phyloP scores from a whole-genome alignment of 2,329 filamentous ascomycete genomes.

The Hypoxylon sp. region DNA sequence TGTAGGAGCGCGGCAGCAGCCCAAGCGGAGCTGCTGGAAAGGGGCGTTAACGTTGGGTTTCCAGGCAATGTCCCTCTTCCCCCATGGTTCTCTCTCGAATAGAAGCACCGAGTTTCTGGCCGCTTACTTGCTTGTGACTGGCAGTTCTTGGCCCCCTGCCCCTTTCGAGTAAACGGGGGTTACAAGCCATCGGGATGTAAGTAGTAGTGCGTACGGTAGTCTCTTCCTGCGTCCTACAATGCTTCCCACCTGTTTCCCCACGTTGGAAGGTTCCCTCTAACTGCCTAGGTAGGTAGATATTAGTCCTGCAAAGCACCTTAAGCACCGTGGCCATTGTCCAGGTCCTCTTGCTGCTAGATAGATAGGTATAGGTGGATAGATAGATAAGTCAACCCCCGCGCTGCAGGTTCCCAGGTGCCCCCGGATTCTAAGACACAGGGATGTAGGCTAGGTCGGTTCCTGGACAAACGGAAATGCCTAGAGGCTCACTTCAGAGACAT shows the following conservation, averaged over 20 bases:
- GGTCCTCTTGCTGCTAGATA: conserved; percentile 43
- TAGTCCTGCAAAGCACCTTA: conserved; percentile 41
- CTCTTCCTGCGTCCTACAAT: conserved; percentile 28
- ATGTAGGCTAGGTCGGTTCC: conserved; percentile 34
- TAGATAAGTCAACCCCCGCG: conserved; percentile 44
- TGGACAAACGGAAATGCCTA: conserved; percentile 44
- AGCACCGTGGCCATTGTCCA: conserved; percentile 37
- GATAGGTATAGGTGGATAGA: conserved; percentile 33
- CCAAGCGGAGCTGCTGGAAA: conserved; percentile 42
- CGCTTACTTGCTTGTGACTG: conserved; percentile 45
- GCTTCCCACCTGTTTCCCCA: conserved; percentile 34
- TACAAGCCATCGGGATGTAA: conserved; percentile 44
- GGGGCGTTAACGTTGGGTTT: conserved; percentile 34
- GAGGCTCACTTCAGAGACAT: conserved; percentile 27
- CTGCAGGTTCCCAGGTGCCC: conserved; percentile 47
- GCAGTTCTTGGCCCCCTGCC: conserved; percentile 36
- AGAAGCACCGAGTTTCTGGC: conserved; percentile 48
- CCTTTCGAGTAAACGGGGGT: conserved; percentile 42
- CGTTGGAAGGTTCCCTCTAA: conserved; percentile 31
- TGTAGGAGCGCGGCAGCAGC: conserved; percentile 42
- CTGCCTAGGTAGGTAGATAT: no score
- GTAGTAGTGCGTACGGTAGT: conserved; percentile 40
- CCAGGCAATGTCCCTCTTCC: conserved; percentile 31
- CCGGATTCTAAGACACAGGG: conserved; percentile 45
- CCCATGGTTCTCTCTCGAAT: conserved; percentile 33